These are phyloP conservation scores for Rossbeevera mucosa DNA, from an alignment of 768 basidiomycete genomes.

Conservation along the genomic window DNA sequence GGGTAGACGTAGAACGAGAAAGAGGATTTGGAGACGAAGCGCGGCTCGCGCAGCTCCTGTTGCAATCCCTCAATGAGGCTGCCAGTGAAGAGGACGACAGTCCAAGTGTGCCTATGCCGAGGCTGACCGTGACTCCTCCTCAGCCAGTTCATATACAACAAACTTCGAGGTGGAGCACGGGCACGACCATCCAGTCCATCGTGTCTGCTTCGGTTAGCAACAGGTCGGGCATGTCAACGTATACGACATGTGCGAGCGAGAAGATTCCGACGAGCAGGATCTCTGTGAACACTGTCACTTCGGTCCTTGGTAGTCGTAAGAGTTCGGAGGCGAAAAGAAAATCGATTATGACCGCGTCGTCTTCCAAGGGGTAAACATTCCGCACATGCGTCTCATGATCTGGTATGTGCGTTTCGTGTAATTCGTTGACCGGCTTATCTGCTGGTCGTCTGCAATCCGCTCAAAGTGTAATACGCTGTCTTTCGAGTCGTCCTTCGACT, in stretches of 20 bases:
- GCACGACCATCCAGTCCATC: slow-evolving; percentile 27
- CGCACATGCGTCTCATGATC: slow-evolving; percentile 6
- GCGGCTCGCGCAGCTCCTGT: slow-evolving; percentile 26
- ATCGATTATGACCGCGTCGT: slow-evolving; percentile 21
- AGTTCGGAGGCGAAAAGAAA: slow-evolving; percentile 27
- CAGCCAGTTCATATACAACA: slow-evolving; percentile 18
- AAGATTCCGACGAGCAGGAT: slow-evolving; percentile 22
- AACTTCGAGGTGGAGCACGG: slow-evolving; percentile 30
- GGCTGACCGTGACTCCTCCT: slow-evolving; percentile 10
- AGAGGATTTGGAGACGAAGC: slow-evolving; percentile 27
- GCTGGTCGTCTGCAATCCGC: not conserved
- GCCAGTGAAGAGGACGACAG: slow-evolving; percentile 2
- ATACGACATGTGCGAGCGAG: slow-evolving; percentile 27
- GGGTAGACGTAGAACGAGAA: slow-evolving; percentile 16
- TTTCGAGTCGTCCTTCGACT: not conserved
- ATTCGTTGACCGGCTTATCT: not conserved
- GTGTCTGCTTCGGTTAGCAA: slow-evolving; percentile 26
- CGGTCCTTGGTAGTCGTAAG: slow-evolving; percentile 24
- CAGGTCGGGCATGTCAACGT: slow-evolving; percentile 24
- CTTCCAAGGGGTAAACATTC: slow-evolving; percentile 20
- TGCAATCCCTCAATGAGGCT: slow-evolving; percentile 25
- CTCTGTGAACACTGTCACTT: slow-evolving; percentile 25
- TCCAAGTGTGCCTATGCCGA: slow-evolving; percentile 2
- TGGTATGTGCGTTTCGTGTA: not conserved
- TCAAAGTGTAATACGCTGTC: not conserved